These are phyloP conservation scores for Phytopythium kandeliae DNA, from an alignment of 352 stramenopile genomes.

Conservation along the genomic window DNA sequence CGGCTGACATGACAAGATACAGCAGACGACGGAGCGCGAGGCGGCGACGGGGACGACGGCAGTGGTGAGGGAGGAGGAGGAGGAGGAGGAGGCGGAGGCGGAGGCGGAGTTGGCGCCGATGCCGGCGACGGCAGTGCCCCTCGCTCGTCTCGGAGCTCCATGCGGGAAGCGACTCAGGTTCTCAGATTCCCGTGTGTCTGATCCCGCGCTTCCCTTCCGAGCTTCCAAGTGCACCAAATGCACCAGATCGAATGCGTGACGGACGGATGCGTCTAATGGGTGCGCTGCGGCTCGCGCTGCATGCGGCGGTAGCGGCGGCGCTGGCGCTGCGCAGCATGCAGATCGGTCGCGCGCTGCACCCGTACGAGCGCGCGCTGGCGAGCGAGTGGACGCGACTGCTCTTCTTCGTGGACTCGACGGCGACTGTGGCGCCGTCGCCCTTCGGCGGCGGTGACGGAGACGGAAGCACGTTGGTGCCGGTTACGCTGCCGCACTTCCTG, in stretches of 20 bases:
- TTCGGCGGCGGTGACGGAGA: slow-evolving; percentile 1
- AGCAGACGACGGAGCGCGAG: neutral
- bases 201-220: too few relatives aligned
- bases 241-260: too few relatives aligned
- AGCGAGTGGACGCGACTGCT: slow-evolving; percentile 69
- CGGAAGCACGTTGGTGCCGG: slow-evolving; percentile 7
- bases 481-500: slow-evolving; percentile 60
- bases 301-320: slow-evolving; percentile 31
- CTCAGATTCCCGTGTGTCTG: too few relatives aligned
- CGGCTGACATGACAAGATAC: neutral
- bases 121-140: too few relatives aligned
- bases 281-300: slow-evolving; percentile 26
- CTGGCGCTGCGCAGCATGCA: slow-evolving; percentile 42
- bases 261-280: slow-evolving; percentile 13
- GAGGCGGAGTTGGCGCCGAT: too few relatives aligned
- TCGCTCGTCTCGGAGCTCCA: too few relatives aligned
- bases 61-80: neutral
- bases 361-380: slow-evolving; percentile 50
- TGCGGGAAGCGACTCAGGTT: too few relatives aligned
- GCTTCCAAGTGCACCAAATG: too few relatives aligned
- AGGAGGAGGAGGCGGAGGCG: neutral
- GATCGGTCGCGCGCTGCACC: slow-evolving; percentile 41
- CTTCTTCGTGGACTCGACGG: slow-evolving; percentile 56
- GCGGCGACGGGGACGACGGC: neutral
- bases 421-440: slow-evolving; percentile 6